phyloP scores from a whole-genome alignment of 306 rosid genomes.

The Cucumis hystrix region DNA sequence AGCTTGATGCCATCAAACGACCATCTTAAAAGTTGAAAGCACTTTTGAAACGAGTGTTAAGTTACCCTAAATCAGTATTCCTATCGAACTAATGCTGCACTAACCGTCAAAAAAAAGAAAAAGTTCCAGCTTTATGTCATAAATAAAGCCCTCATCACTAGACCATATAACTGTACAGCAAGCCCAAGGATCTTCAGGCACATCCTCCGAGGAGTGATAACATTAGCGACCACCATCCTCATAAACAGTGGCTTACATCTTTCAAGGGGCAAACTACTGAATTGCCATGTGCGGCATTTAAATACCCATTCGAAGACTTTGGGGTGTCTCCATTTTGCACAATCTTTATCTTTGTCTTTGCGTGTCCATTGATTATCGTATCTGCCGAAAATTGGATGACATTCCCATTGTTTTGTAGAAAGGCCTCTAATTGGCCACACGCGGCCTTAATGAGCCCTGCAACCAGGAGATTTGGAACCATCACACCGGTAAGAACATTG shows the following conservation, averaged over 20 bases:
- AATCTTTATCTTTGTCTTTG: not conserved
- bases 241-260: not conserved
- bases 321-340: not conserved
- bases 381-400: not conserved
- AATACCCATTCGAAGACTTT: not conserved
- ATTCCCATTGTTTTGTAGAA: not conserved
- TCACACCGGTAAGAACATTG: not conserved
- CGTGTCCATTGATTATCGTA: not conserved
- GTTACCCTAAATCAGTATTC: not conserved
- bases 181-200: not conserved
- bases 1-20: not conserved
- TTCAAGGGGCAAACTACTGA: not conserved
- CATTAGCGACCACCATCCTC: not conserved
- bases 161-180: not conserved
- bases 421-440: not conserved
- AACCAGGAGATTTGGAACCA: not conserved
- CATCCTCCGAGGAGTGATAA: not conserved
- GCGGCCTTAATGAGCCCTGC: slow-evolving; percentile 6
- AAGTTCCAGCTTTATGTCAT: not conserved
- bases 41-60: not conserved
- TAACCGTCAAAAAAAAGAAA: not conserved
- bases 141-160: not conserved
- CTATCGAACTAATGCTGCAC: not conserved
- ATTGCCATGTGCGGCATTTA: not conserved
- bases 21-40: not conserved